These are phyloP conservation scores for Iodosphaeria phyllophila DNA, from an alignment of 2,329 filamentous ascomycete species.

Conservation along the genomic window DNA sequence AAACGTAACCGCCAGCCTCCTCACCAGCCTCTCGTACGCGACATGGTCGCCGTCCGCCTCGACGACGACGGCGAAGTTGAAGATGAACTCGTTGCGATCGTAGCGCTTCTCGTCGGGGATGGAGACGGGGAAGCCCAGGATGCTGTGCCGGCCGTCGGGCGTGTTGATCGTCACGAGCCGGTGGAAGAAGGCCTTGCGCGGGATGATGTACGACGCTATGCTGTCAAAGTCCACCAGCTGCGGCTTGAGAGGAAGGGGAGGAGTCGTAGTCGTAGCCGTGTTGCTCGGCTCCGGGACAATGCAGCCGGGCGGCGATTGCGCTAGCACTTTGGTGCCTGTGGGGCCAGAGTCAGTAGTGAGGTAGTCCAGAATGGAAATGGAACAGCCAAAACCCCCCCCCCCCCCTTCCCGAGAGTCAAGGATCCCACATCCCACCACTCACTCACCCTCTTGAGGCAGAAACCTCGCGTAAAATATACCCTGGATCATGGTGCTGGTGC, in stretches of 20 bases:
- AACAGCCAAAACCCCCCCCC: no score
- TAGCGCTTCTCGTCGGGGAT: constrained; percentile 71
- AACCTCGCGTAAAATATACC: constrained; percentile 56
- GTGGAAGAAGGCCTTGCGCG: constrained; percentile 87
- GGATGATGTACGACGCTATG: constrained; percentile 84
- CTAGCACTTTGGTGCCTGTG: constrained; percentile 41
- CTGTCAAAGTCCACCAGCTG: constrained; percentile 73
- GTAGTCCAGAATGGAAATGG: no score
- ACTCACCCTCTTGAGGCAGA: constrained; percentile 42
- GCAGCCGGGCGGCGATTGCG: constrained; percentile 42
- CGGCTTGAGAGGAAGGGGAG: constrained; percentile 22
- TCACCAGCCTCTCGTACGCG: constrained; percentile 69
- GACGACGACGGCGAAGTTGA: constrained; percentile 85
- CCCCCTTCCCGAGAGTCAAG: no score
- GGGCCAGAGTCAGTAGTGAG: constrained; percentile 4
- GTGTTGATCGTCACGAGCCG: constrained; percentile 69
- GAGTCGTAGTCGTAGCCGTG: constrained; percentile 17
- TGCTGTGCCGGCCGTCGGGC: constrained; percentile 47
- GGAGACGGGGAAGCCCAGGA: constrained; percentile 79
- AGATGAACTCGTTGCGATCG: constrained; percentile 89
- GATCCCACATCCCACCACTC: no score
- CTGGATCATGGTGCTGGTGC: constrained; percentile 44
- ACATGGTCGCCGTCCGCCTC: constrained; percentile 47
- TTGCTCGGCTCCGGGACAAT: no score
- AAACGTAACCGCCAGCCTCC: constrained; percentile 71